phyloP scores from a whole-genome alignment of 148 eudicot species.

The Chenopodium suecicum region DNA sequence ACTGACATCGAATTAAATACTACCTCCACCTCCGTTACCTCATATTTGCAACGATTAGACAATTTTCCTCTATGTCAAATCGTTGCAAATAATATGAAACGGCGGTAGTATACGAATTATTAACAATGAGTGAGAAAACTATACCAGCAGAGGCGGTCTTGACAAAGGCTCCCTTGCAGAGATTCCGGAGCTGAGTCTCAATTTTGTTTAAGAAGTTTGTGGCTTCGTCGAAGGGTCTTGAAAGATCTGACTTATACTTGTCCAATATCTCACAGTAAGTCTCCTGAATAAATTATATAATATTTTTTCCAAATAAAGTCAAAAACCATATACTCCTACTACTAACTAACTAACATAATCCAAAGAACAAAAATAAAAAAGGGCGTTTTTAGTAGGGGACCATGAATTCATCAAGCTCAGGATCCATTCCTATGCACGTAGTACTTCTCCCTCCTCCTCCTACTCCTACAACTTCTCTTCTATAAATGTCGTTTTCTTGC shows the following conservation, averaged over 20 bases:
- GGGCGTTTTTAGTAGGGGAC: slow-evolving; percentile 17
- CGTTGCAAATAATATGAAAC: no score
- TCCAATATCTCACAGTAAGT: slow-evolving; percentile 68
- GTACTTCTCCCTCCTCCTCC: background rate
- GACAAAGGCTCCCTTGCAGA: slow-evolving; percentile 54
- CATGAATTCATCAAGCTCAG: slow-evolving; percentile 96
- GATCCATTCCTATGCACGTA: slow-evolving; percentile 67
- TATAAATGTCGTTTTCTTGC: slow-evolving; percentile 43
- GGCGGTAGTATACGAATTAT: background rate
- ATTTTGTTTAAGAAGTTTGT: slow-evolving; percentile 67
- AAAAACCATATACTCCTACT: background rate
- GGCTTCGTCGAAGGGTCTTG: slow-evolving; percentile 93
- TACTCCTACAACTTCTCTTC: slow-evolving; percentile 13
- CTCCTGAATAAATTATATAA: slow-evolving; percentile 41
- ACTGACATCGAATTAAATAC: no score
- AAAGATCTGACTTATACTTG: slow-evolving; percentile 76
- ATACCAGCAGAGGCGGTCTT: slow-evolving; percentile 32
- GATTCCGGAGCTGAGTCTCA: slow-evolving; percentile 60
- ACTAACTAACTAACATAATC: slow-evolving; percentile 15
- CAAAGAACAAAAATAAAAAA: background rate
- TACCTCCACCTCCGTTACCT: no score
- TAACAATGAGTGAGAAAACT: background rate
- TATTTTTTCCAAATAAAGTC: background rate
- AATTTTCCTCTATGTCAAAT: no score
- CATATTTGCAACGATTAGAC: no score